A percentile compares a stretch with the other conserved stretches of the same genome.
Conservation (phyloP, 176 grass and related monocot genomes). For the Bonia amplexicaulis region DNA sequence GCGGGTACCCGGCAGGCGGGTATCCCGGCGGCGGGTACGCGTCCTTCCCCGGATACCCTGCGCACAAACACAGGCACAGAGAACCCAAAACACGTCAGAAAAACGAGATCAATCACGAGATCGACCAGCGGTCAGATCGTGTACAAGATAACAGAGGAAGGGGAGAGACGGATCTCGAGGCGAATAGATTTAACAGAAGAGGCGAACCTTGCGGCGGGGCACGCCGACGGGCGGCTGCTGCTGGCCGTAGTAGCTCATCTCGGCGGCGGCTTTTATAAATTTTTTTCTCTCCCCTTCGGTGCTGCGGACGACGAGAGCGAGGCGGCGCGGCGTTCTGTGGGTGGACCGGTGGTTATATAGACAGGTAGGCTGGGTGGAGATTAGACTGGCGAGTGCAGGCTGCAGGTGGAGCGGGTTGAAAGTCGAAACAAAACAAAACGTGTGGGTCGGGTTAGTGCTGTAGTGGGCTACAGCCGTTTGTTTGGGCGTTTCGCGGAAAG, state of each 20-base stretch:
- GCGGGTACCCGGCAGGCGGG: slow-evolving; percentile 44
- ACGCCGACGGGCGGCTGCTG: slow-evolving; percentile 24
- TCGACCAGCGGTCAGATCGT: not conserved
- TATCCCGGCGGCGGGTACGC: slow-evolving; percentile 54
- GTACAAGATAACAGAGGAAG: not conserved
- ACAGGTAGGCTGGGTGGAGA: not conserved
- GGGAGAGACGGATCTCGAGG: not conserved
- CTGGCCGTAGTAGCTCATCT: slow-evolving; percentile 31
- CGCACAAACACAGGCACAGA: not conserved
- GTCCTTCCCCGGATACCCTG: slow-evolving; percentile 56
- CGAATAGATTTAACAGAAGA: not conserved
- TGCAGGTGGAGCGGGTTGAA: not conserved
- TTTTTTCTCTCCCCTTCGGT: not conserved
- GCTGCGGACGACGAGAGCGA: not conserved
- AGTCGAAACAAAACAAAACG: too few relatives aligned
- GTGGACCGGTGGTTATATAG: not conserved
- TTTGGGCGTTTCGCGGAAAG: too few relatives aligned
- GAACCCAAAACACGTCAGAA: not conserved
- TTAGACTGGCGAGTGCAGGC: not conserved
- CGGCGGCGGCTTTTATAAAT: not conserved
- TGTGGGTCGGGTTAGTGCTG: not conserved
- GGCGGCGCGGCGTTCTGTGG: not conserved
- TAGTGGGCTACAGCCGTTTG: too few relatives aligned
- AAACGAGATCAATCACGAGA: not conserved
- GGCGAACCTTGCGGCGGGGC: slow-evolving; percentile 19